A percentile compares a stretch with the other conserved stretches of the same genome.
phyloP scores from a whole-genome alignment of 768 basidiomycete species.

The Panaeolus cyanescens region DNA sequence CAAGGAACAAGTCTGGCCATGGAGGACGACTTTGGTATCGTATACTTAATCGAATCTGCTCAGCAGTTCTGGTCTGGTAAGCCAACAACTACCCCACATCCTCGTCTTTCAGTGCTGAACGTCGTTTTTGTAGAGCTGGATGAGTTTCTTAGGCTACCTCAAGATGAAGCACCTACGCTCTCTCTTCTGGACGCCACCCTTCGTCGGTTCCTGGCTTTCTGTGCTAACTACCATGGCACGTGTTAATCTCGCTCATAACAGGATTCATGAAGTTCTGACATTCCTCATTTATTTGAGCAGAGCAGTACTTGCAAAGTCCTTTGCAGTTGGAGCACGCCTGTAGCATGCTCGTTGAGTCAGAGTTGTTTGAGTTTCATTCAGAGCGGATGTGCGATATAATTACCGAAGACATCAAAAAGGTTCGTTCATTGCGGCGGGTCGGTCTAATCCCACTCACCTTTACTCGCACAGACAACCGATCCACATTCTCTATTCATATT shows the following conservation, averaged over 20 bases:
- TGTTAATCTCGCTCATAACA: constrained; percentile 11
- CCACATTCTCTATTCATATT: constrained; percentile 83
- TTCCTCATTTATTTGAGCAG: constrained; percentile 32
- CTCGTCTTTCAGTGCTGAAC: background rate
- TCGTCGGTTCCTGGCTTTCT: constrained; percentile 74
- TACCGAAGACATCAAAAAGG: constrained; percentile 65
- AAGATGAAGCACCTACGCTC: constrained; percentile 63
- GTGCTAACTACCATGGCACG: constrained; percentile 86
- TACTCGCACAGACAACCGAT: constrained; percentile 65
- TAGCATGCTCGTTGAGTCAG: constrained; percentile 73
- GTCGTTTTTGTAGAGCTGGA: constrained; percentile 69
- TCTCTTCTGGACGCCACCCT: constrained; percentile 78
- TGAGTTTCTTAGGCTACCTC: constrained; percentile 71
- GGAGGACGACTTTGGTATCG: constrained; percentile 76
- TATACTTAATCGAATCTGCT: constrained; percentile 79
- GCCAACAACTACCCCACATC: constrained; percentile 20
- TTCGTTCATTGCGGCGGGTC: constrained; percentile 34
- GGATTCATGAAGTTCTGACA: constrained; percentile 2
- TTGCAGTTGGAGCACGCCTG: constrained; percentile 86
- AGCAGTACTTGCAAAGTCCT: constrained; percentile 83
- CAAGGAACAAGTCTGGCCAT: constrained; percentile 37
- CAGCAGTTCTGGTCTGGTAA: constrained; percentile 92
- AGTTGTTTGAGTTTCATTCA: constrained; percentile 88
- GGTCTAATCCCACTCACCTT: constrained; percentile 6
- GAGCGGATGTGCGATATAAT: constrained; percentile 88